Evolutionary conservation across 306 rosid species (phyloP), one percentile per base, ranked within the genome.

Genomic region (Lotus japonicus): DNA sequence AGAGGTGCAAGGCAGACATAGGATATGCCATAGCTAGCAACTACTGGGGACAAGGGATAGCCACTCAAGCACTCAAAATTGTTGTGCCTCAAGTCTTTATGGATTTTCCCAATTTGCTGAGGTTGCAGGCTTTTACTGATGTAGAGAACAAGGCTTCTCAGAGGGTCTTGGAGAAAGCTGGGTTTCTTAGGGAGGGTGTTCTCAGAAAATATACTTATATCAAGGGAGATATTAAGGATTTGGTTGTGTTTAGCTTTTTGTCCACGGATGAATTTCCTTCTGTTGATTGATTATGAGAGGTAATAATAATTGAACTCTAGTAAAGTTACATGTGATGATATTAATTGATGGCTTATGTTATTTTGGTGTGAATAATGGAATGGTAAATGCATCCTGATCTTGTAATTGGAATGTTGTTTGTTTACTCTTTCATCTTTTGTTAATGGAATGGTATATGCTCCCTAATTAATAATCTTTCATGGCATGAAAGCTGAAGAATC

Each of bases 131-230:
- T 36, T 49, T 74, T 63, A 81, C 63, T 14, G 11, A 0, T 13
- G 19, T 58, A 6, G 84, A 80, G 50, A 85, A 91, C 33, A 67
- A 55, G 59, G 88, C 84, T 16, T 88, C 94, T 16, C 88, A 81
- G 11, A 85, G 84, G 83, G 92, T 91, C 1, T 14, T 91, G 49
- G 88, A 88, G 66, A 91, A 84, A 68, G 70, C 11, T 13, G 97
- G 96, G 49, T 82, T 88, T 61, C 78, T 51, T 48, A 77, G 38
- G 63, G 96, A 84, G 76, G 97, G 91, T 11, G 52, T 80, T 18
- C 72, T 88, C 9, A 82, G 91, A 59, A 85, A 82, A 57, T 88
- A 75, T 52, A n/a, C 59, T 1, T 71, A 38, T 28, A 2, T 80
- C 2, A 83, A 80, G 66, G 92, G 87, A 6, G 54, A 28, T 2